These are phyloP conservation scores for Schoenoplectus tabernaemontani DNA, from an alignment of 202 grass and related monocot genomes.

Conservation along the genomic window DNA sequence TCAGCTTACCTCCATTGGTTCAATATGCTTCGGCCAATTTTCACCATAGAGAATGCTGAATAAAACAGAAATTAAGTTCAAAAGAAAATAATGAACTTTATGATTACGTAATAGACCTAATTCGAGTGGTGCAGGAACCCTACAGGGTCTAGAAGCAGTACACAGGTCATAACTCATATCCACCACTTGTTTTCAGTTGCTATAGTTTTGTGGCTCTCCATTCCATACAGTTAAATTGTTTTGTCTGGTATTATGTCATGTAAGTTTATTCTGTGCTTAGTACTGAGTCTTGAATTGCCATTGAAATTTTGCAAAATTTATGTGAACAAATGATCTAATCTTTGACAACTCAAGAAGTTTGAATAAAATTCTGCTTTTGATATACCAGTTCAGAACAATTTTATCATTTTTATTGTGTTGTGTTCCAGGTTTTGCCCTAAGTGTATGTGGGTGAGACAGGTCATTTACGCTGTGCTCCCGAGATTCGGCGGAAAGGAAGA, in stretches of 20 bases:
- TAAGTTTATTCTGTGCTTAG: neutral
- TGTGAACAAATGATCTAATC: neutral
- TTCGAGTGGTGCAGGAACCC: neutral
- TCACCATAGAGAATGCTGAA: no score
- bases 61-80: neutral
- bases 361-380: neutral
- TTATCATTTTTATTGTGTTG: neutral
- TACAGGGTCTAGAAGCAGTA: neutral
- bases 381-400: neutral
- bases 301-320: neutral
- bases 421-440: constrained; percentile 69
- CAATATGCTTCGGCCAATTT: no score
- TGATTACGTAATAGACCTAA: neutral
- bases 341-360: neutral
- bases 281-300: neutral
- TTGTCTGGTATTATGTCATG: neutral
- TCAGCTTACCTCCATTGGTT: neutral
- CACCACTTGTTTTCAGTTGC: neutral
- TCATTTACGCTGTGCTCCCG: constrained; percentile 13
- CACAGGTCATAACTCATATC: neutral
- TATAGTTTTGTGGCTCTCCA: neutral
- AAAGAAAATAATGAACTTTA: neutral
- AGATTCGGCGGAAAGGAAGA: no score
- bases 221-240: neutral
- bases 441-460: constrained; percentile 49